A percentile compares a stretch with the other conserved stretches of the same genome.
Evolutionary conservation across 441 rosid species (phyloP).

Genomic region (Oxalis stricta): DNA sequence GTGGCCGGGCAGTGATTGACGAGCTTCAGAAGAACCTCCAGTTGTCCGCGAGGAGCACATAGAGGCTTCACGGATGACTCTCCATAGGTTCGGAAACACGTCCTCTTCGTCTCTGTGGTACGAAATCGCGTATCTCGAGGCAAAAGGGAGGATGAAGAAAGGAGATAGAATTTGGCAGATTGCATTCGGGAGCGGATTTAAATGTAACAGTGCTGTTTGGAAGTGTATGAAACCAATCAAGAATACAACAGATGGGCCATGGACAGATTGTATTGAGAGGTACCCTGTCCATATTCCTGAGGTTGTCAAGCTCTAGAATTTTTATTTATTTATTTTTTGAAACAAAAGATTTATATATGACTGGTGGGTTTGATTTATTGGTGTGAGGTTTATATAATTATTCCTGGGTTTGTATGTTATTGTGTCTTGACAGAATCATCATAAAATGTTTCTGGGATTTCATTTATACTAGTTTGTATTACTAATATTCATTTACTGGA

Average conservation of each 20-base stretch:
- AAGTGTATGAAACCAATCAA: slow-evolving; percentile 64
- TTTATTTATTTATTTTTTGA: too few relatives aligned
- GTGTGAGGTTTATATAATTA: not conserved
- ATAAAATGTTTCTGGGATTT: not conserved
- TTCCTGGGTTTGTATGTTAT: too few relatives aligned
- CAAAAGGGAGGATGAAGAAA: slow-evolving; percentile 76
- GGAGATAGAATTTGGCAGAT: slow-evolving; percentile 90
- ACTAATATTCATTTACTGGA: not conserved
- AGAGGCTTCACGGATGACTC: slow-evolving; percentile 85
- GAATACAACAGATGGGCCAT: slow-evolving; percentile 46
- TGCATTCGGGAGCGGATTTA: slow-evolving; percentile 94
- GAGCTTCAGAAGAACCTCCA: slow-evolving; percentile 80
- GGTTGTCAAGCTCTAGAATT: slow-evolving; percentile 55
- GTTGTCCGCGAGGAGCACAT: slow-evolving; percentile 70
- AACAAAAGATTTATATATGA: too few relatives aligned
- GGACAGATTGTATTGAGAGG: slow-evolving; percentile 67
- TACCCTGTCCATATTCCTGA: slow-evolving; percentile 92
- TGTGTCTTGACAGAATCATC: not conserved
- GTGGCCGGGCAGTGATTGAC: slow-evolving; percentile 88
- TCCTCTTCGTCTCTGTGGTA: slow-evolving; percentile 93
- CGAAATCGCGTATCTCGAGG: slow-evolving; percentile 61
- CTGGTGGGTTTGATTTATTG: not conserved
- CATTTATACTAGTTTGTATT: slow-evolving; percentile 2
- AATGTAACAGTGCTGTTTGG: slow-evolving; percentile 95
- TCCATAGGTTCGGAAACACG: slow-evolving; percentile 83